Base-by-base conservation (phyloP, 2,329 filamentous ascomycete species). In the Penicillium sp. region DNA sequence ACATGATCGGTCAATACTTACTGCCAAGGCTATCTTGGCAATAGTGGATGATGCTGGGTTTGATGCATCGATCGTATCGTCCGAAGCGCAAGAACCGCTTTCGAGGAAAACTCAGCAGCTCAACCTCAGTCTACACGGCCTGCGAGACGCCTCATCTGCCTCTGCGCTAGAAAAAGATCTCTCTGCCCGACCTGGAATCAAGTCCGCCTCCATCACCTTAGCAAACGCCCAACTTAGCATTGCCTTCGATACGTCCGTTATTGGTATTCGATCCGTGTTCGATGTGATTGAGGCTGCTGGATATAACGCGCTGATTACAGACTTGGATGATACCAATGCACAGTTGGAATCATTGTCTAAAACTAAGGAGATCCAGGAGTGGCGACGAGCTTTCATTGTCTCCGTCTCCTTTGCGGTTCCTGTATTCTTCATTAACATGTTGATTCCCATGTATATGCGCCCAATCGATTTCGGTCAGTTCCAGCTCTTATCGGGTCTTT, bases 341-440 rank as follows among this genome's bases (percentile, higher is more conserved):
- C 95, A 99, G 72, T 84, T 99, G 2, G 92, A 98, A 74, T 98
- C 95, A 1, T 82, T 99, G 2, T 90, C 95, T 9, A 99, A 99
- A 78, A 98, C 95, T 0, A 90, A 91, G 65, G 95, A 99, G 74
- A 96, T 99, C 60, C 90, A 89, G 62, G 92, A 96, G 74, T 99
- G 95, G 95, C 87, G 85, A 60, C 84, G 81, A 29, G 91, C 92
- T 0, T 96, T 98, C 75, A 82, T 84, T 60, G 82, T 89, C 8
- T 96, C 92, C 0, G 68, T 91, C 3, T 81, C 82, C 3, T 98
- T 98, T 71, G 92, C 93, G 3, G 77, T 98, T 8, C 95, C 95
- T 0, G 93, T 99, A 33, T 91, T 98, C 69, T 71, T 96, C 51
- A 89, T 96, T 65, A 90, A 89, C 83, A 99, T 99, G 95, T 75